A percentile compares a stretch with the other conserved stretches of the same genome.
phyloP scores from a whole-genome alignment of 2,329 filamentous ascomycete species.

The Exophiala spinifera region DNA sequence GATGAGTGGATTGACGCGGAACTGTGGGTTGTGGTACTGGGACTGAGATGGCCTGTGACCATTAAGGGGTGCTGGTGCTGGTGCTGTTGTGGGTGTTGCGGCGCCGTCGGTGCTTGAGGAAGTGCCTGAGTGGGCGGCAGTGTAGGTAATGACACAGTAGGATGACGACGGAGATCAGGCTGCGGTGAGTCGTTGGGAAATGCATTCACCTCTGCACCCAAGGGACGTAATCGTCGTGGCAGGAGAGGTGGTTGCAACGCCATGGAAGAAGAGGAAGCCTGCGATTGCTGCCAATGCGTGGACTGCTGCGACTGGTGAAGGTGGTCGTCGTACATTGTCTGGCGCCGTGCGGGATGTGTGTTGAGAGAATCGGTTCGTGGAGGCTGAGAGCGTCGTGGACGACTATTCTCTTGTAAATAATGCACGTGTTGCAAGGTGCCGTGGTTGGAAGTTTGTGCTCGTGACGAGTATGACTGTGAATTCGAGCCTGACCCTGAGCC shows the following conservation, averaged over 20 bases:
- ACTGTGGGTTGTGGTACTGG: neutral
- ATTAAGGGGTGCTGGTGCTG: neutral
- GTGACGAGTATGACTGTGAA: slow-evolving; percentile 16
- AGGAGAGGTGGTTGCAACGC: neutral
- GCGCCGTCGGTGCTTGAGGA: neutral
- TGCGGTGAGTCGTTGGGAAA: neutral
- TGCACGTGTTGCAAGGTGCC: slow-evolving; percentile 14
- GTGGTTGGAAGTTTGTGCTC: slow-evolving; percentile 9
- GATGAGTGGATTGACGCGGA: neutral
- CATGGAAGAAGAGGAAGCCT: neutral
- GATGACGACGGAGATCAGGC: neutral
- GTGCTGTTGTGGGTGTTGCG: slow-evolving; percentile 1
- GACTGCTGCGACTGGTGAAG: neutral
- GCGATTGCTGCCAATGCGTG: neutral
- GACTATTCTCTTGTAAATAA: slow-evolving; percentile 21
- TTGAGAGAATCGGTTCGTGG: slow-evolving; percentile 13
- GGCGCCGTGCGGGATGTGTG: neutral
- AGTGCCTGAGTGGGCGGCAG: neutral
- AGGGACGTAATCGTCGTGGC: slow-evolving; percentile 5
- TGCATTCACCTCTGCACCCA: neutral
- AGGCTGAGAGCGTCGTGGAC: slow-evolving; percentile 12
- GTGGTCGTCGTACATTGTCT: neutral
- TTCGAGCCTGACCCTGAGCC: slow-evolving; percentile 5
- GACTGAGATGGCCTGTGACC: slow-evolving; percentile 3
- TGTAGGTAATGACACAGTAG: neutral